Evolutionary conservation across 164 flowering plant species (phyloP).

Genomic region (Cinnamomum micranthum): DNA sequence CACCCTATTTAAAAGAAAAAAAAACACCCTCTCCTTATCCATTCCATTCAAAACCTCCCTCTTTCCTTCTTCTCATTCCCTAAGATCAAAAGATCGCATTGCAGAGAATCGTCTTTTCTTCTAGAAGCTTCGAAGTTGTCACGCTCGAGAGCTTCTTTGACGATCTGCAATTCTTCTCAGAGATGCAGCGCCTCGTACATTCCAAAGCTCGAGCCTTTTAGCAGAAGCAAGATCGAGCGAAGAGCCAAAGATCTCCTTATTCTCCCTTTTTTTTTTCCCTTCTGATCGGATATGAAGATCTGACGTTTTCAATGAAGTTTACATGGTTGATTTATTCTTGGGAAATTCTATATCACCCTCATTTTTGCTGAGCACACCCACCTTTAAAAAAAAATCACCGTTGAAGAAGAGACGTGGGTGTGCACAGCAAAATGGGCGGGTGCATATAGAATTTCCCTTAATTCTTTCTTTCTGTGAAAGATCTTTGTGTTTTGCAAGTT

Average conservation of each 20-base stretch:
- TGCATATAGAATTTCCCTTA: too few relatives aligned
- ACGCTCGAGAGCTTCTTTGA: slow-evolving; percentile 14
- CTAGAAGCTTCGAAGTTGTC: slow-evolving; percentile 14
- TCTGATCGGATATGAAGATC: background rate
- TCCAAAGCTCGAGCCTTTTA: slow-evolving; percentile 86
- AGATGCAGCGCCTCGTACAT: slow-evolving; percentile 38
- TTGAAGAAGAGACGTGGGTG: too few relatives aligned
- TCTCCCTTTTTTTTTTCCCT: background rate
- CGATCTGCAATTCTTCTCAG: slow-evolving; percentile 31
- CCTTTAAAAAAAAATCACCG: too few relatives aligned
- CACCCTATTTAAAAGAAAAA: too few relatives aligned
- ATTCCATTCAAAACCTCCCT: background rate
- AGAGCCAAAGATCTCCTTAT: background rate
- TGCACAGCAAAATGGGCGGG: too few relatives aligned
- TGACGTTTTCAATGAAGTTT: background rate
- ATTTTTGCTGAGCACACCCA: too few relatives aligned
- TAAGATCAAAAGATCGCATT: too few relatives aligned
- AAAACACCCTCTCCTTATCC: too few relatives aligned
- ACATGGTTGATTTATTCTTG: background rate
- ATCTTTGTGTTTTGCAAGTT: background rate
- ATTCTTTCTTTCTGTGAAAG: background rate
- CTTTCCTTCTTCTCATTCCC: too few relatives aligned
- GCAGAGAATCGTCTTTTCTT: slow-evolving; percentile 6
- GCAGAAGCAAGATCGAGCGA: slow-evolving; percentile 59
- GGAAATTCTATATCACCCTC: too few relatives aligned